Percentiles rank a stretch among this genome's conserved stretches.
These are phyloP conservation scores for Xylariaceae sp. DNA, from an alignment of 2,329 filamentous ascomycete species.

Conservation along the genomic window DNA sequence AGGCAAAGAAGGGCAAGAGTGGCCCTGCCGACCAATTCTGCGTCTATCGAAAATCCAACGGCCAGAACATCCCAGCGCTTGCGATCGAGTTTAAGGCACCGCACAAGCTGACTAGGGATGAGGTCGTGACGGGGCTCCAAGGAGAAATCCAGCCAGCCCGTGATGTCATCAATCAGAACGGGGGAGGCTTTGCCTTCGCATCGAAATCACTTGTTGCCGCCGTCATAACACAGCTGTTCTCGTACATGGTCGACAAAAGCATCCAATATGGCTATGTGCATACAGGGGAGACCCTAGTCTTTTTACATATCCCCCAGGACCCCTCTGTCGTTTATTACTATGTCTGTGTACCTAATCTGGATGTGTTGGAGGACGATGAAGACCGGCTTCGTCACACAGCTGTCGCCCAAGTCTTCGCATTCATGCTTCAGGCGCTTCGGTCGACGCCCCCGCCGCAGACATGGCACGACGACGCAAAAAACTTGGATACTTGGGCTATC, in stretches of 20 bases:
- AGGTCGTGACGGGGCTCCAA: constrained; percentile 31
- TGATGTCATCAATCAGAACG: constrained; percentile 32
- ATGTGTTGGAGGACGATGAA: no score
- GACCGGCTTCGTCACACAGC: no score
- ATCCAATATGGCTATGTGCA: constrained; percentile 7
- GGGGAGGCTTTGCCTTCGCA: constrained; percentile 27
- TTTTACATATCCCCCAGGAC: constrained; percentile 1
- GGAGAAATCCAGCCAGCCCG: constrained; percentile 33
- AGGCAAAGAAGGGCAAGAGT: constrained; percentile 27
- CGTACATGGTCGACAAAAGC: constrained; percentile 14
- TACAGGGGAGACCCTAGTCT: constrained; percentile 4
- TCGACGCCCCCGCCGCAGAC: constrained; percentile 23
- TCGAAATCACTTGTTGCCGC: constrained; percentile 31
- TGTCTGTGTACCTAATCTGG: no score
- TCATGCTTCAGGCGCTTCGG: no score
- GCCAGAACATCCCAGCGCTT: constrained; percentile 11
- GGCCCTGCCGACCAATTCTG: constrained; percentile 33
- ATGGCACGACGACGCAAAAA: constrained; percentile 30
- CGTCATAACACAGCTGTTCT: constrained; percentile 38
- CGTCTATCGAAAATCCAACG: no score
- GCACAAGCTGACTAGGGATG: constrained; percentile 26
- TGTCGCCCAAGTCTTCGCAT: no score
- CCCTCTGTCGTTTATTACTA: no score
- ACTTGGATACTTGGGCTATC: constrained; percentile 32
- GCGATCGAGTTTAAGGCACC: constrained; percentile 33